These are phyloP conservation scores for Rubia yunnanensis DNA, from an alignment of 257 asterid species.

Conservation along the genomic window DNA sequence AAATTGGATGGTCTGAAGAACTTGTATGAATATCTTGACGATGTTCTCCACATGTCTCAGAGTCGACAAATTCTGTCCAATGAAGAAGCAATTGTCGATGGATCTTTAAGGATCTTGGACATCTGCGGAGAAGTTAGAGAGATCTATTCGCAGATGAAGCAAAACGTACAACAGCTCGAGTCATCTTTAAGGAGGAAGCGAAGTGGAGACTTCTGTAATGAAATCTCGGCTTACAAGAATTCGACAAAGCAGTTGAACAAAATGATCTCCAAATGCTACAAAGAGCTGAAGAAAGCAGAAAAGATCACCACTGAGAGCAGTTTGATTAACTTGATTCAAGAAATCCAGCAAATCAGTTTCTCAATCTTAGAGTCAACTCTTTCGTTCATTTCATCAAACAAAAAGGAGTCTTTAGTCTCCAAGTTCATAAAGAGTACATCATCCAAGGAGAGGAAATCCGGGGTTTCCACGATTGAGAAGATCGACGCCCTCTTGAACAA, in stretches of 20 bases:
- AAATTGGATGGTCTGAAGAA: conserved; percentile 30
- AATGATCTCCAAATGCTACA: conserved; percentile 22
- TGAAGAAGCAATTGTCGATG: conserved; percentile 9
- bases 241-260: conserved; percentile 20
- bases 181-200: conserved; percentile 19
- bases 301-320: neutral
- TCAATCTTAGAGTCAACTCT: neutral
- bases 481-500: neutral
- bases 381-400: neutral
- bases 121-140: neutral
- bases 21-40: conserved; percentile 22
- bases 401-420: neutral
- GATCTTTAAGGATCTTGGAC: conserved; percentile 14
- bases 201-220: conserved; percentile 4
- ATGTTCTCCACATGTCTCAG: conserved; percentile 26
- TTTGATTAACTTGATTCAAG: neutral
- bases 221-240: conserved; percentile 15
- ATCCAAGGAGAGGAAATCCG: neutral
- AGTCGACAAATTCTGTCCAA: conserved; percentile 21
- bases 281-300: conserved; percentile 11
- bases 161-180: neutral
- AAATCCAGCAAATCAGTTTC: neutral
- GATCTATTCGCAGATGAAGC: neutral
- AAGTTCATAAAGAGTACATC: neutral
- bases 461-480: neutral